phyloP scores from a whole-genome alignment of 78 protist species.

The Emiliania huxleyi region DNA sequence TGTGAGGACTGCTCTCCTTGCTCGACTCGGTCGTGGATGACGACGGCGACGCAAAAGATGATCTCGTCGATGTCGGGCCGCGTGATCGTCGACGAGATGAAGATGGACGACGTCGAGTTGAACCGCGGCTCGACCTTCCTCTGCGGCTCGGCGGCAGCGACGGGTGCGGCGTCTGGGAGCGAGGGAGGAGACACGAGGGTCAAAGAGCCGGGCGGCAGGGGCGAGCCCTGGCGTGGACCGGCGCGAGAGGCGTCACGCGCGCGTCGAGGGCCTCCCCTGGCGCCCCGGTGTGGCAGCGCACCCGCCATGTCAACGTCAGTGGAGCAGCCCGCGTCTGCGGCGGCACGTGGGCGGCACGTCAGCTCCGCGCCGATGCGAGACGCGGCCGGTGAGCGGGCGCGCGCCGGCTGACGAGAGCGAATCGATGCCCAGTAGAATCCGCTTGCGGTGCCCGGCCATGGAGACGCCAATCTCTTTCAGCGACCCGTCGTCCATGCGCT shows the following conservation, averaged over 20 bases:
- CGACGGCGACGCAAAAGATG: constrained; percentile 19
- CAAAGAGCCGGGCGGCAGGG: too few relatives aligned
- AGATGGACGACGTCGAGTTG: constrained; percentile 22
- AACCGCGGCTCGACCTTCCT: background rate
- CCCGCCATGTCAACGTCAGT: too few relatives aligned
- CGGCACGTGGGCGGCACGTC: too few relatives aligned
- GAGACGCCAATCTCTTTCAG: background rate
- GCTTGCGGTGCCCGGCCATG: background rate
- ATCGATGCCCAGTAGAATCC: background rate
- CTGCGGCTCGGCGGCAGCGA: too few relatives aligned
- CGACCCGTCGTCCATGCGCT: background rate
- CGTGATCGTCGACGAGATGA: background rate
- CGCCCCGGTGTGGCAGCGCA: background rate
- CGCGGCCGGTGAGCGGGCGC: too few relatives aligned
- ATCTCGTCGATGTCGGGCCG: background rate
- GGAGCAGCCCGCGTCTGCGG: too few relatives aligned
- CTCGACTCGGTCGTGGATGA: constrained; percentile 10
- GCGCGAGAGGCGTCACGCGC: background rate
- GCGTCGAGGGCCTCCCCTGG: background rate
- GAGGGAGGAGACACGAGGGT: too few relatives aligned
- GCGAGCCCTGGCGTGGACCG: too few relatives aligned
- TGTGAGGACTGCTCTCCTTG: too few relatives aligned
- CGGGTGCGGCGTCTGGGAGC: too few relatives aligned
- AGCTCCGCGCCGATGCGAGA: too few relatives aligned
- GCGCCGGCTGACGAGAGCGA: background rate